Base-by-base conservation (phyloP, 2,329 filamentous ascomycete genomes). In the Aspergillus sp. region DNA sequence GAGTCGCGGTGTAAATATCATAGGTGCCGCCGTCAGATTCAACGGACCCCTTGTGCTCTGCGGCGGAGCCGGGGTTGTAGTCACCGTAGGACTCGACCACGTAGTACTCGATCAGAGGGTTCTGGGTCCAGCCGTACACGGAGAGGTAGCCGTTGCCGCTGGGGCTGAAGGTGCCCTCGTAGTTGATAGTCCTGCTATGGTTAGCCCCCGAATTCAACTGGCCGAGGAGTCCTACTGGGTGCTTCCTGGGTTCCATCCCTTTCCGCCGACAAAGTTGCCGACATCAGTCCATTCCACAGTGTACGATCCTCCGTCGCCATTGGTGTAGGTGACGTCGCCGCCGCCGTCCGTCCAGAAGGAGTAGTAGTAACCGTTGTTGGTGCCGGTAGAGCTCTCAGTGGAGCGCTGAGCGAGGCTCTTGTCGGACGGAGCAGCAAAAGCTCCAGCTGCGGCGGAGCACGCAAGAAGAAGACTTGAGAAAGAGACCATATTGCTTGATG, bases 231-330 rank as follows among this genome's bases (percentile, higher is more conserved):
- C 72, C 58, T 77, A 85, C 81, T 78, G 75, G 22, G 73, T 69
- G 57, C 70, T 78, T 41, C 83, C 83, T 13, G 82, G 78, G 58
- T 79, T 79, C 83, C 83, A 86, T 40, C 84, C 84, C 71, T 85
- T 86, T 30, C 83, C 84, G 56, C 75, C 81, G 22, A 84, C 82
- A 45, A 84, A 80, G 75, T 85, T 82, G 33, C 81, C 82, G 40
- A 68, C 71, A 44, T 75, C 73, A 41, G 61, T 67, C 82, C 82
- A 84, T 20, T 64, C 66, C 0, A 80, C 74, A 45, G 67, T 76
- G 73, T 83, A 83, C 40, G 71, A 64, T 1, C 80, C 80, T 3
- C 61, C 74, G 3, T 68, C 64, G 4, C 74, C 73, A 67, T 83
- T 82, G 57, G 66, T 79, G 68, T 82, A 82, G 22, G 71, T 75